Evolutionary conservation across 31 red algal species (phyloP).

Genomic region (Bonnemaisonia californica): DNA sequence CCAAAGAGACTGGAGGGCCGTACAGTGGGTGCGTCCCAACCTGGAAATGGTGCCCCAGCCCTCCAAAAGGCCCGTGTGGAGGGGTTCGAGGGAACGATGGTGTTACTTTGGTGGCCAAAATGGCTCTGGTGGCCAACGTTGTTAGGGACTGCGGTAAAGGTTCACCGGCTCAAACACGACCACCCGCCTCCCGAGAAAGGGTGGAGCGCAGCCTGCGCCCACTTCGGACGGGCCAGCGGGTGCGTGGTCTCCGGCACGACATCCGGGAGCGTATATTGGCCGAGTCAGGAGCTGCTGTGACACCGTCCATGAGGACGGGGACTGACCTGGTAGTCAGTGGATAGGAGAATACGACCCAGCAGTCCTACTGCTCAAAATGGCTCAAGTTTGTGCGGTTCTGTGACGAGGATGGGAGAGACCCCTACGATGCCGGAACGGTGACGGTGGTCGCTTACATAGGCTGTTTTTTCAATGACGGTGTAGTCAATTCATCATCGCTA

Average conservation of each 20-base stretch:
- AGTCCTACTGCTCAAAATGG: conserved; percentile 5
- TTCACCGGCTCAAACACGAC: not conserved
- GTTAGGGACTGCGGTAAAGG: not conserved
- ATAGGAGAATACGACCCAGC: conserved; percentile 1
- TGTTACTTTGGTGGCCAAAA: not conserved
- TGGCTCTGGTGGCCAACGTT: not conserved
- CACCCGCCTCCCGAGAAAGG: not conserved
- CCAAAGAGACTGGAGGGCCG: not conserved
- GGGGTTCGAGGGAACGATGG: not conserved
- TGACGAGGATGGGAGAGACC: not conserved
- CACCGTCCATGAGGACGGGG: not conserved
- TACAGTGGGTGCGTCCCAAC: not conserved
- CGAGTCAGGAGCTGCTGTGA: not conserved
- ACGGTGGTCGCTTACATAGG: not conserved
- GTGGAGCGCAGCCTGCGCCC: not conserved
- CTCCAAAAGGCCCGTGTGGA: not conserved
- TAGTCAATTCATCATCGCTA: not conserved
- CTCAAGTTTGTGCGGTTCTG: not conserved
- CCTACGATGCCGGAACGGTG: not conserved
- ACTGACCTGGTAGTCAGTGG: not conserved
- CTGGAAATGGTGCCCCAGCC: not conserved
- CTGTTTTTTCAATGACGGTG: not conserved
- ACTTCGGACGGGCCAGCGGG: not conserved
- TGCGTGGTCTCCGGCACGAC: not conserved
- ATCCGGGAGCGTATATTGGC: not conserved